Evolutionary conservation across 208 protist genomes (phyloP).

Genomic region (Blechomonas ayalai): DNA sequence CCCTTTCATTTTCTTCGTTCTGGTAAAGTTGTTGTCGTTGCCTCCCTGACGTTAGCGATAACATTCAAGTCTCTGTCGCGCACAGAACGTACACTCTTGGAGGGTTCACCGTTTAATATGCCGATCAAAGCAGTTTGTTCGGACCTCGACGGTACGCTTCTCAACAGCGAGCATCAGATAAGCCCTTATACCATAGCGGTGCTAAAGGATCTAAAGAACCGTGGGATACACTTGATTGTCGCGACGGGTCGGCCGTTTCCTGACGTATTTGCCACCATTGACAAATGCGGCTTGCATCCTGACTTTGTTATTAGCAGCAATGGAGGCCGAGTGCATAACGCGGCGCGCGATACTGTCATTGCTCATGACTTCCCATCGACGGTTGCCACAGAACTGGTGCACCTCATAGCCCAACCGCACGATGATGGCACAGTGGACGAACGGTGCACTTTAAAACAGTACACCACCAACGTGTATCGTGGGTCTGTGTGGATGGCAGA

Average conservation of each 20-base stretch:
- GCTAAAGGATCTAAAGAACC: constrained; percentile 9
- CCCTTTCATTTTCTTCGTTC: neutral
- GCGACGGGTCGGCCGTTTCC: constrained; percentile 24
- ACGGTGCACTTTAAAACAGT: neutral
- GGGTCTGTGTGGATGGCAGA: constrained; percentile 12
- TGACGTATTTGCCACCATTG: constrained; percentile 24
- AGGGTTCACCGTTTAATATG: constrained; percentile 1
- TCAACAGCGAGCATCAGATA: constrained; percentile 19
- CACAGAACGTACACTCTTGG: neutral
- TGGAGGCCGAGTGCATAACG: constrained; percentile 8
- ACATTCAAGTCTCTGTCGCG: neutral
- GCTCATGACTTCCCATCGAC: no score
- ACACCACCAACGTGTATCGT: constrained; percentile 12
- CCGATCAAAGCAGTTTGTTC: constrained; percentile 22
- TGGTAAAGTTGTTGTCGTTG: neutral
- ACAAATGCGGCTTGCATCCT: constrained; percentile 18
- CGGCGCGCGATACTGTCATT: constrained; percentile 5
- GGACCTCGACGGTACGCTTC: constrained; percentile 36
- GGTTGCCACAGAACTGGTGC: constrained; percentile 2
- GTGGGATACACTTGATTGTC: constrained; percentile 18
- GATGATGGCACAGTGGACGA: constrained; percentile 6
- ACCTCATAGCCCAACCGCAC: neutral
- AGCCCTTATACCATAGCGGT: constrained; percentile 16
- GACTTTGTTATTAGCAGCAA: constrained; percentile 32
- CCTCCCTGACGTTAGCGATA: neutral